A percentile compares a stretch with the other conserved stretches of the same genome.
These are phyloP conservation scores for Paspalum notatum DNA, from an alignment of 176 grass and related monocot species.

Conservation along the genomic window DNA sequence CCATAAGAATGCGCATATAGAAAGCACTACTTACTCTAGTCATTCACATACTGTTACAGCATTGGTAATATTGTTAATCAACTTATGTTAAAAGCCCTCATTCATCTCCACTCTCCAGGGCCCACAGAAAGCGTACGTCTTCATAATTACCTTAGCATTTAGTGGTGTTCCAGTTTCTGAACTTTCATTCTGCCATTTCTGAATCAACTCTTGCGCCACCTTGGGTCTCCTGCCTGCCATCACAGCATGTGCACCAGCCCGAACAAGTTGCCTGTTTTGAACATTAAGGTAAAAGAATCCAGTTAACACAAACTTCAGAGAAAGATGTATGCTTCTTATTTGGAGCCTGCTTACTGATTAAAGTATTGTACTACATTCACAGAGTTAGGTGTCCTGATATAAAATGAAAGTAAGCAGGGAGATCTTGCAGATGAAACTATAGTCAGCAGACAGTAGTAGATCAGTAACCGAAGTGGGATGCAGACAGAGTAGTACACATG, in stretches of 20 bases:
- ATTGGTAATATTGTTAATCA: too few relatives aligned
- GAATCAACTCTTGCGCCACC: constrained; percentile 79
- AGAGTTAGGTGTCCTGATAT: too few relatives aligned
- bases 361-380: not conserved
- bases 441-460: too few relatives aligned
- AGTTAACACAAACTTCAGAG: not conserved
- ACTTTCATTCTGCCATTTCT: constrained; percentile 92
- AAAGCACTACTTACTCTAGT: too few relatives aligned
- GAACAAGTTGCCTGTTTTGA: constrained; percentile 74
- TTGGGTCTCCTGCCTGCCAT: constrained; percentile 95
- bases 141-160: constrained; percentile 82
- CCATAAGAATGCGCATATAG: too few relatives aligned
- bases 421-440: not conserved
- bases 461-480: too few relatives aligned
- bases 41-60: too few relatives aligned
- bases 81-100: not conserved
- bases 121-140: not conserved
- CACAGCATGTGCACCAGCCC: constrained; percentile 85
- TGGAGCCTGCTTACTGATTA: not conserved
- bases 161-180: constrained; percentile 63
- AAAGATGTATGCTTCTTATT: constrained; percentile 21
- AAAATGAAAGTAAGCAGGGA: not conserved
- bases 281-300: not conserved
- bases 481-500: too few relatives aligned
- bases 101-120: not conserved